Evolutionary conservation across 148 eudicot species (phyloP).

Genomic region (Amaranthus hypochondriacus): DNA sequence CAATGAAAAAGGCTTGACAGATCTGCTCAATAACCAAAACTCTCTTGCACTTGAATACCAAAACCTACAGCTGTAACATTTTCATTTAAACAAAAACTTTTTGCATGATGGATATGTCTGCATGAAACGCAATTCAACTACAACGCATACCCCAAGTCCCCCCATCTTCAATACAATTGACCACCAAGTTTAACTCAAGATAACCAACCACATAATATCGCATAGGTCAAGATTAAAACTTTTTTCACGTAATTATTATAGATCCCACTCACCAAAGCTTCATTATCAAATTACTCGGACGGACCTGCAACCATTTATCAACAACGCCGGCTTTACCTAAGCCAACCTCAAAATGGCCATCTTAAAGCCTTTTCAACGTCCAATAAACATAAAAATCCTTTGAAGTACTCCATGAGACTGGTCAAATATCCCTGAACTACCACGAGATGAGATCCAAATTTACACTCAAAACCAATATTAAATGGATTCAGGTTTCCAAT

Average conservation of each 20-base stretch:
- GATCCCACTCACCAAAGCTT: neutral
- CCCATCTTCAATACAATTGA: neutral
- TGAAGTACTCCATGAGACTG: slow-evolving; percentile 10
- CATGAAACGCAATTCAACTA: neutral
- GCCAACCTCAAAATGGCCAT: neutral
- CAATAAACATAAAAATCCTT: slow-evolving; percentile 5
- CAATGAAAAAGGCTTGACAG: neutral
- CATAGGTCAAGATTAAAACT: neutral
- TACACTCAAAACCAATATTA: slow-evolving; percentile 4
- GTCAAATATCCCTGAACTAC: slow-evolving; percentile 17
- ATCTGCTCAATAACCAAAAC: slow-evolving; percentile 6
- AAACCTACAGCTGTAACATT: neutral
- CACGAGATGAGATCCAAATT: slow-evolving; percentile 10
- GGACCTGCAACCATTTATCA: slow-evolving; percentile 9
- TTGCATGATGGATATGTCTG: neutral
- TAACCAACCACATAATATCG: slow-evolving; percentile 8
- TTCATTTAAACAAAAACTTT: neutral
- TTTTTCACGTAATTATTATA: neutral
- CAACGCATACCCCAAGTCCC: neutral
- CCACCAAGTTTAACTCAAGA: slow-evolving; percentile 5
- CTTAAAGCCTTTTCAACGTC: slow-evolving; percentile 3
- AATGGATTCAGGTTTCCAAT: slow-evolving; percentile 5
- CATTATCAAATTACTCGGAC: slow-evolving; percentile 1
- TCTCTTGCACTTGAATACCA: neutral
- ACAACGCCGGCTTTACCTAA: neutral